Evolutionary conservation across 306 rosid species (phyloP), one percentile per base, ranked within the genome.

Genomic region (Inga oerstediana): DNA sequence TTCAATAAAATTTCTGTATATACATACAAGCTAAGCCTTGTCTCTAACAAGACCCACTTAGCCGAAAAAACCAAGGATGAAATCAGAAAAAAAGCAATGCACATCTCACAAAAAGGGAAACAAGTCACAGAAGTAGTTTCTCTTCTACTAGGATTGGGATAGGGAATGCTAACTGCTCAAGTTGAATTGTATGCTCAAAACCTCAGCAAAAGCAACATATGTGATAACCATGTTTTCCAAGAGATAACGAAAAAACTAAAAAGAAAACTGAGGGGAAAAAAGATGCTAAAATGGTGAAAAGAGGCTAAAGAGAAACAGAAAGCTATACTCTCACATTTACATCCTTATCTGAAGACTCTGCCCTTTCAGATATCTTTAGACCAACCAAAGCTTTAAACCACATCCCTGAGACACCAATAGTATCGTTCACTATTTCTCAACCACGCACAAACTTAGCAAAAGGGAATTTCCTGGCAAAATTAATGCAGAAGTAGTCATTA

Each of bases 351-450:
- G 91, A 92, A 69, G 97, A 88, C 51, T 79, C 88, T 0, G 92
- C 73, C 78, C 92, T 96, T 41, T 90, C 97, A 56, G 99, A 90
- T 87, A 88, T 96, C 91, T 90, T 93, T 72, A 88, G 79, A 87
- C 98, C 95, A 84, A 95, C 91, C 83, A 96, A 88, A 49, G 97
- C 88, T 87, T 80, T 96, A 81, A 96, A 88, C 99, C 99, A 96
- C 89, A 92, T 96, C 78, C 97, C 98, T 2, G 98, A 81, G 83
- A 93, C 91, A 81, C 97, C 99, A 98, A 96, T 96, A 44, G 76
- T 37, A 72, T 78, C 79, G 49, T 68, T 81, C 66, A 88, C 87
- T 89, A 75, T 71, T 81, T 74, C 81, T 85, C 85, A 80, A 83
- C 81, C 61, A 78, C 83, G 76, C 30, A 48, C 20, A n/a, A 82